Evolutionary conservation across 371 early-diverging fungal genomes (phyloP), one percentile per base, ranked within the genome.

Genomic region (Rhizopus stolonifer): DNA sequence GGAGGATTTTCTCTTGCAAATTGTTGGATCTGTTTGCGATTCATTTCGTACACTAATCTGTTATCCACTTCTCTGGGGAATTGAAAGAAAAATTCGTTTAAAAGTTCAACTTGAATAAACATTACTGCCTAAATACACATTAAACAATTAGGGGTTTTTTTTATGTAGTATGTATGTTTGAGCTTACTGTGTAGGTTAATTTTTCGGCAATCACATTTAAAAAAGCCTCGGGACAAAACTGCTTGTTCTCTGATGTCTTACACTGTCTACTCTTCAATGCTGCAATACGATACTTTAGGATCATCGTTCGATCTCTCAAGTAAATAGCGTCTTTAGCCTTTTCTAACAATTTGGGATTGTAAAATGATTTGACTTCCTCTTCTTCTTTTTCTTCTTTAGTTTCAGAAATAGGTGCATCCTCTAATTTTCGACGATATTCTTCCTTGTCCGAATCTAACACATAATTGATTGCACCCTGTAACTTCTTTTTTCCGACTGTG

Each of bases 21-120:
- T 52, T 82, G 77, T 56, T 80, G 74, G 52, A 95, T 90, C 61
- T 94, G 84, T 38, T 80, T 64, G 40, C 83, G 82, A 39, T 83
- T 79, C 57, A 80, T 74, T 60, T 86, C 82, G 62, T 95, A 93
- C 14, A 88, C 84, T 56, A 96, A 62, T 49, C 86, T 81, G 56
- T 90, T 86, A 64, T 96, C 97, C 14, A 98, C 86, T 70, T 94
- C 93, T 33, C 97, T 75, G 25, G 96, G 96, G 61, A 97, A 83
- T 72, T 95, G 95, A 84, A 94, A 95, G 68, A 95, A 93, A 79
- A 97, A 96, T 69, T 98, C 98, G 61, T 93, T 92, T 65, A 98
- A 72, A 52, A 97, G 78, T 65, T 98, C 98, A 6, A 94, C 90
- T 69, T 93, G 92, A 52, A 98, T 93, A 65, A 96, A 98, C 91